Evolutionary conservation across 257 asterid genomes (phyloP).

Genomic region (Solanum dulcamara): DNA sequence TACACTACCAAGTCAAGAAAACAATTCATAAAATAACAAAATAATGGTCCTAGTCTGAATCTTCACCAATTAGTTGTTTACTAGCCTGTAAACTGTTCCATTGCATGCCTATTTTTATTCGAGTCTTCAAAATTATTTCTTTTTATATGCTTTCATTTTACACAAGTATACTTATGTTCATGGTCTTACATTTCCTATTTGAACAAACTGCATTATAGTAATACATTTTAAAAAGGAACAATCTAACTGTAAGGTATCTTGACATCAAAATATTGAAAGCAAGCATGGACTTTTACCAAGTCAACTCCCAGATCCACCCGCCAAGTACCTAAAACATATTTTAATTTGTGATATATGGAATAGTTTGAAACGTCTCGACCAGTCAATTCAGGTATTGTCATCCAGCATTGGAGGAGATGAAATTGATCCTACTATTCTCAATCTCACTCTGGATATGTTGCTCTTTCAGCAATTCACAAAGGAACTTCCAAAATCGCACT

Average conservation of each 20-base stretch:
- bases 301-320: not conserved
- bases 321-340: not conserved
- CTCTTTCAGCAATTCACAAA: conserved; percentile 18
- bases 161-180: not conserved
- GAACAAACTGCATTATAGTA: not conserved
- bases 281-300: not conserved
- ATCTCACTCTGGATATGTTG: not conserved
- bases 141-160: not conserved
- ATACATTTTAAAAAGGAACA: not conserved
- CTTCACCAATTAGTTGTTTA: not conserved
- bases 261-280: not conserved
- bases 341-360: not conserved
- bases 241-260: not conserved
- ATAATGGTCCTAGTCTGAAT: not conserved
- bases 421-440: not conserved
- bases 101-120: not conserved
- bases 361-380: not conserved
- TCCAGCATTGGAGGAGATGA: not conserved
- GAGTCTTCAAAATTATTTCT: not conserved
- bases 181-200: not conserved
- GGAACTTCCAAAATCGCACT: not conserved
- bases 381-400: not conserved
- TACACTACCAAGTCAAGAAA: not conserved
- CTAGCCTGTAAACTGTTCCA: not conserved
- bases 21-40: not conserved